Percentiles rank a stretch among this genome's conserved stretches.
These are phyloP conservation scores for Stagonosporopsis chrysanthemi DNA, from an alignment of 2,329 filamentous ascomycete species.

Conservation along the genomic window DNA sequence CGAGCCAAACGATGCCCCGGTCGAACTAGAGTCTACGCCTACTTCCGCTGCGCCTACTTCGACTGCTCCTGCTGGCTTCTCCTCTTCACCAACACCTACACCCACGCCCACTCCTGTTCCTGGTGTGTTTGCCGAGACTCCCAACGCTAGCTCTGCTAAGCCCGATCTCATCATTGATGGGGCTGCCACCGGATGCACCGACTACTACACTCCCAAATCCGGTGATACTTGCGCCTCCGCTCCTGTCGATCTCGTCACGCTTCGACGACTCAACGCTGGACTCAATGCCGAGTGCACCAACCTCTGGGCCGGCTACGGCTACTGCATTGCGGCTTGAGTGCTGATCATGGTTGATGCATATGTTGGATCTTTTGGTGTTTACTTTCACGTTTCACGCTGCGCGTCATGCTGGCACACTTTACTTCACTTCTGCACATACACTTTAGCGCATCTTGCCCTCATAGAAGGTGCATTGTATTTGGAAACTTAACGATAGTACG, in stretches of 20 bases:
- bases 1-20: neutral
- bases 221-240: slow-evolving; percentile 45
- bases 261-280: slow-evolving; percentile 41
- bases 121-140: slow-evolving; percentile 4
- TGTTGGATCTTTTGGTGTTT: slow-evolving; percentile 3
- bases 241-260: slow-evolving; percentile 36
- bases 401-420: slow-evolving; percentile 10
- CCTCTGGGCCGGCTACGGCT: slow-evolving; percentile 48
- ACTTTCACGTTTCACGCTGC: slow-evolving; percentile 3
- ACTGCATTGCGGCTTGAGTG: slow-evolving; percentile 38
- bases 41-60: neutral
- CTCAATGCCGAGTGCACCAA: slow-evolving; percentile 46
- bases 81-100: neutral
- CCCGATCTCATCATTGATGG: slow-evolving; percentile 20
- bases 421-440: slow-evolving; percentile 18
- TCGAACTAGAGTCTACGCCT: neutral
- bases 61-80: neutral
- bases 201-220: slow-evolving; percentile 41
- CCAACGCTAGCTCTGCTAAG: neutral
- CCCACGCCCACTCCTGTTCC: neutral
- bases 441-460: neutral
- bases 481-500: slow-evolving; percentile 3
- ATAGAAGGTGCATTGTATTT: neutral
- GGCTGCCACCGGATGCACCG: slow-evolving; percentile 34
- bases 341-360: neutral